These are phyloP conservation scores for Pseudogymnoascus sp. DNA, from an alignment of 2,329 filamentous ascomycete species.

Conservation along the genomic window DNA sequence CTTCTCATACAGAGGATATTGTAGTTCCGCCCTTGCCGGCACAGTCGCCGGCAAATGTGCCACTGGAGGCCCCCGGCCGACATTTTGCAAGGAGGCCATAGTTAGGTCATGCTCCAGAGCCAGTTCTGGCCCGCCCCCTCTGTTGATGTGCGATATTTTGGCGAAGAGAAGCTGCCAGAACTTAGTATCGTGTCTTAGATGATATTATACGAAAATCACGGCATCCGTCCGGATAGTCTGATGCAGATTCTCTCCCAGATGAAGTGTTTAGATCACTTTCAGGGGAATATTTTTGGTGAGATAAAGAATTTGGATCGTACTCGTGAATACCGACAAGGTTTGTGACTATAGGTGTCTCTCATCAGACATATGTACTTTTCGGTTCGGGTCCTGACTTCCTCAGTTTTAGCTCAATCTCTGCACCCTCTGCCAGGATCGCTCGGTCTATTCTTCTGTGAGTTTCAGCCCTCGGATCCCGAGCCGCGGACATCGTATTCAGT, in stretches of 20 bases:
- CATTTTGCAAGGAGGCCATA: too few species aligned
- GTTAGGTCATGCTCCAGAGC: too few species aligned
- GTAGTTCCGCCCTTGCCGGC: too few species aligned
- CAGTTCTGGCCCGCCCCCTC: too few species aligned
- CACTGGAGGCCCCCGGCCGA: too few species aligned
- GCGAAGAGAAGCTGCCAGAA: not conserved
- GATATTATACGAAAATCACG: too few species aligned
- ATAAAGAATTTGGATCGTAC: not conserved
- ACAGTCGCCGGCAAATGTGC: too few species aligned
- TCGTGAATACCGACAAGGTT: not conserved
- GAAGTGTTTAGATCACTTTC: not conserved
- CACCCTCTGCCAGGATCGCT: not conserved
- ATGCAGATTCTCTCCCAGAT: not conserved
- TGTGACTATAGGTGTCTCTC: not conserved
- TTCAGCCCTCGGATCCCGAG: fast-evolving
- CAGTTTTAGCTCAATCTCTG: not conserved
- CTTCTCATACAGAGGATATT: too few species aligned
- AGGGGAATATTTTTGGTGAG: not conserved
- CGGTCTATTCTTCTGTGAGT: not conserved
- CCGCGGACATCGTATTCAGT: not conserved
- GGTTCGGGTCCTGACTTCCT: not conserved
- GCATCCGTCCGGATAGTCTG: not conserved
- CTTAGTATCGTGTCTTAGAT: not conserved
- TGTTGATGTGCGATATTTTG: not conserved
- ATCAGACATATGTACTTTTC: too few species aligned